A percentile compares a stretch with the other conserved stretches of the same genome.
These are phyloP conservation scores for Tuber magnatum DNA, from an alignment of 495 filamentous ascomycete species.

Conservation along the genomic window DNA sequence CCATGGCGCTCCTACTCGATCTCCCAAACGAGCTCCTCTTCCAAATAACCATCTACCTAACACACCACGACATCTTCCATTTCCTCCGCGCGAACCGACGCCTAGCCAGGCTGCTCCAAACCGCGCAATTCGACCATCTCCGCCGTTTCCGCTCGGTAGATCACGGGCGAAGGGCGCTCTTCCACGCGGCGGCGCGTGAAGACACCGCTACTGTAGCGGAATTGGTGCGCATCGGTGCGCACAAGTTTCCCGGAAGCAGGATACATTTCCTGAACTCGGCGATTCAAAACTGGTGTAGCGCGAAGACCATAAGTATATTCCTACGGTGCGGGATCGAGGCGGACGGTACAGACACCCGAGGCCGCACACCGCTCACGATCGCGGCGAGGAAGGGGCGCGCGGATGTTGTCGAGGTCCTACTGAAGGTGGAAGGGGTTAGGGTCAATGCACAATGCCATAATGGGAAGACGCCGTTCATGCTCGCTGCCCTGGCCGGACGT, in stretches of 20 bases:
- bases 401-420: not conserved
- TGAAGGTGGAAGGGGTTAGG: not conserved
- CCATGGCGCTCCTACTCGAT: not conserved
- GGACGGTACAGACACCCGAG: not conserved
- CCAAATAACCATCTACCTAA: not conserved
- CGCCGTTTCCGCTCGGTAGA: not conserved
- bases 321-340: not conserved
- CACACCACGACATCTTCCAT: not conserved
- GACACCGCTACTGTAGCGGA: not conserved
- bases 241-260: not conserved
- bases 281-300: not conserved
- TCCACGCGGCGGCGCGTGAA: not conserved
- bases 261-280: not conserved
- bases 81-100: not conserved
- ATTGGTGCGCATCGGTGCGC: not conserved
- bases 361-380: not conserved
- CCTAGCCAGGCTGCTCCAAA: not conserved
- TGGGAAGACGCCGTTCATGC: constrained; percentile 15
- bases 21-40: not conserved
- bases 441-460: not conserved
- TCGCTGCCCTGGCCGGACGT: constrained; percentile 14
- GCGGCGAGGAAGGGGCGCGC: not conserved
- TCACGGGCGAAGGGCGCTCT: not conserved
- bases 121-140: not conserved
- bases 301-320: not conserved